Base-by-base conservation (phyloP, 495 filamentous ascomycete species). In the Penicillium goetzii region DNA sequence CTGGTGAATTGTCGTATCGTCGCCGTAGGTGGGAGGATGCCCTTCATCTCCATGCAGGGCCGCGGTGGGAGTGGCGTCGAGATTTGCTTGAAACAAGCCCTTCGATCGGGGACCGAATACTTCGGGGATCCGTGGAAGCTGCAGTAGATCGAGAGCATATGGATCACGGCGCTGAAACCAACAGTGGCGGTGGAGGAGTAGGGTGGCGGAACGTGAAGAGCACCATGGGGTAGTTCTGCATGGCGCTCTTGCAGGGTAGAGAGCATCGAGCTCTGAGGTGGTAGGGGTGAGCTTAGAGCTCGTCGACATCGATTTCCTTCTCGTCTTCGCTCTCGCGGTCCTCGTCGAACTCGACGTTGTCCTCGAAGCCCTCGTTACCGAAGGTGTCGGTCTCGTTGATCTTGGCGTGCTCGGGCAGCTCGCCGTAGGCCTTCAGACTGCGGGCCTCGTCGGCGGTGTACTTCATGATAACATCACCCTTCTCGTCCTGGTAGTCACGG, bases 311-410 rank as follows among this genome's bases (percentile, higher is more conserved):
- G 66, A 86, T 80, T 64, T 85, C 82, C 80, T 85, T 83, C 65
- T 85, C 82, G 52, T 84, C 82, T 71, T 84, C 83, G 67, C 77
- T 79, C 57, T 81, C 82, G 70, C 82, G 78, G 71, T 86, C 83
- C 71, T 85, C 82, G 79, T 84, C 83, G 76, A 85, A 85, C 74
- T 85, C 83, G 72, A 86, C 82, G 74, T 84, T 85, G 70, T 84
- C 83, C 67, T 85, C 83, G 72, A 83, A 75, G 61, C 83, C 83
- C 64, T 85, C 81, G 63, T 87, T 81, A 55, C 85, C 88, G 76
- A 92, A 97, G 66, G 92, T 96, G 79, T 97, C 94, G 61, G 94
- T 97, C 86, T 98, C 94, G 85, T 98, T 98, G 85, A 98, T 98
- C 90, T 98, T 98, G 74, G 96, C 95, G 69, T 86, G 92, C 78